Conservation (phyloP, 169 alveolate species). For the Theileria luwenshuni region DNA sequence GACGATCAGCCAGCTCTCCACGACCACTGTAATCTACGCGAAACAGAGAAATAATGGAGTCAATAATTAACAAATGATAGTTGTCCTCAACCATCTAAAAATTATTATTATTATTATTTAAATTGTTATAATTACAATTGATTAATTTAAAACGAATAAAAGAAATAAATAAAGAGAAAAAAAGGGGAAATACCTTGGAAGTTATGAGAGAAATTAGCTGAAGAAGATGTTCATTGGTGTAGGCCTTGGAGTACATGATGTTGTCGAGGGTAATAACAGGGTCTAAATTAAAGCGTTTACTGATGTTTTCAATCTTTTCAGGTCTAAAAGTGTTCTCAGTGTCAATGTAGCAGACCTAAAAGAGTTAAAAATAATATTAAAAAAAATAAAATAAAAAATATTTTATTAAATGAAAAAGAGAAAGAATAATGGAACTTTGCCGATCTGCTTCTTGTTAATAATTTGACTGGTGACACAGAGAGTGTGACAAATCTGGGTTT, state of each 20-base stretch:
- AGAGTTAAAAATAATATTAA: neutral
- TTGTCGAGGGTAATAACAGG: slow-evolving; percentile 92
- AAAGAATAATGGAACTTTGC: slow-evolving; percentile 72
- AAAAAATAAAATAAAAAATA: neutral
- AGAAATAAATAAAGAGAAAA: neutral
- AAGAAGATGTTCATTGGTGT: slow-evolving; percentile 78
- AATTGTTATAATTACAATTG: too few species aligned
- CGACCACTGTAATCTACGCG: slow-evolving; percentile 89
- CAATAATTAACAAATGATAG: slow-evolving; percentile 93
- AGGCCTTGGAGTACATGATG: slow-evolving; percentile 94
- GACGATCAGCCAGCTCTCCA: slow-evolving; percentile 97
- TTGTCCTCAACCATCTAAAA: slow-evolving; percentile 82
- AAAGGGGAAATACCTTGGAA: slow-evolving; percentile 43
- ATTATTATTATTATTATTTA: neutral
- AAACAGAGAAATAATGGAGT: slow-evolving; percentile 87
- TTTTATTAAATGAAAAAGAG: too few species aligned
- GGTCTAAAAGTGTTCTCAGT: slow-evolving; percentile 99
- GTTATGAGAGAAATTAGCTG: slow-evolving; percentile 49
- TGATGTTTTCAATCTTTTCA: slow-evolving; percentile 91
- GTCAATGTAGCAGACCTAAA: slow-evolving; percentile 94
- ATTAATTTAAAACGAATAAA: too few species aligned
- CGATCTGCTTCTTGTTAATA: slow-evolving; percentile 89
- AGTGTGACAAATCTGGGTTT: slow-evolving; percentile 95
- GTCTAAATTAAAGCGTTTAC: slow-evolving; percentile 80
- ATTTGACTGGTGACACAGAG: slow-evolving; percentile 90